Evolutionary conservation across 306 rosid genomes (phyloP), one percentile per base, ranked within the genome.

Genomic region (Pyrus communis): DNA sequence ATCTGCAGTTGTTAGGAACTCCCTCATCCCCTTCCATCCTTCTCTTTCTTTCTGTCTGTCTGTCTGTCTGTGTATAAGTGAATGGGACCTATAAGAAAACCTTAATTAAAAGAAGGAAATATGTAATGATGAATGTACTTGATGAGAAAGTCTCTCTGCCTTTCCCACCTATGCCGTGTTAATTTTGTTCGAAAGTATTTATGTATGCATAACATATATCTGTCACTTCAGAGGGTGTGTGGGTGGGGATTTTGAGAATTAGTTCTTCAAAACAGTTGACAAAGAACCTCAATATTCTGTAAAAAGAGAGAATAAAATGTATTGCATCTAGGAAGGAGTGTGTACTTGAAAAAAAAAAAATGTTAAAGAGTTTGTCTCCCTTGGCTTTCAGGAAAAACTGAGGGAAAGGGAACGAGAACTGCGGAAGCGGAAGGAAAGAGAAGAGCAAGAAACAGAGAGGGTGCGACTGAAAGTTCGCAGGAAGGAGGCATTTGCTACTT

Each of bases 401-500:
- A 91, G 89, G 87, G 98, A 92, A 77, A 92, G 98, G 76, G 98
- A 95, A 77, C 86, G 98, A 55, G 97, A 95, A 81, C 75, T 89
- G 75, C 87, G 93, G 77, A 95, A 95, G 85, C 79, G 98, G 84
- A 95, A 95, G 91, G 97, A 95, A 87, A 90, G 98, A 86, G 97
- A 95, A 81, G 98, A 95, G 79, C 98, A 95, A 49, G 98, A 95
- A 87, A 92, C 91, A 87, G 98, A 92, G 84, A 87, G 96, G 80
- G 97, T 92, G 74, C 88, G 97, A 21, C 11, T 80, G 25, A 95
- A 95, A 86, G 93, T 95, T 84, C 88, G 97, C 59, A 88, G 97
- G 75, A 95, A 95, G 84, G 97, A 95, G 76, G 96, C 97, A 60
- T 83, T 89, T 80, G 71, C 93, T 75, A 87, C 93, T 67, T 95